Evolutionary conservation across 495 filamentous ascomycete species (phyloP).

Genomic region (Trichoderma virens): DNA sequence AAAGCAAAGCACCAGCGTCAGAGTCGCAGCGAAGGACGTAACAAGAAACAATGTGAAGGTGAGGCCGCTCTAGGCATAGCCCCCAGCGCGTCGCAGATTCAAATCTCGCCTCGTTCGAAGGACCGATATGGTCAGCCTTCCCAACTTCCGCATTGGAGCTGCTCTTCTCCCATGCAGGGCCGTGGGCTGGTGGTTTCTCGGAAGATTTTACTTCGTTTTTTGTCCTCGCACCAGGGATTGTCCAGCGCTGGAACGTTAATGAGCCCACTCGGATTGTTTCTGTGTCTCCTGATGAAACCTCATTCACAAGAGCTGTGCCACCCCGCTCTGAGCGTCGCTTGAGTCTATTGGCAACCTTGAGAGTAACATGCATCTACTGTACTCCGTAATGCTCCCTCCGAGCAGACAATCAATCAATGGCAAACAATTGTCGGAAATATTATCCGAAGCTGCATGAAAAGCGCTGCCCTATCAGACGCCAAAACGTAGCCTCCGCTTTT

Average conservation of each 20-base stretch:
- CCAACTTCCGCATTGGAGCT: background rate
- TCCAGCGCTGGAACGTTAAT: too few relatives aligned
- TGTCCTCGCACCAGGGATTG: background rate
- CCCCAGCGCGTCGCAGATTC: background rate
- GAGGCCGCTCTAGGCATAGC: background rate
- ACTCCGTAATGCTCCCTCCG: background rate
- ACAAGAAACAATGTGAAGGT: background rate
- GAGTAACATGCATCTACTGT: background rate
- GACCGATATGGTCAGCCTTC: background rate
- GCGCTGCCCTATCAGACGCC: background rate
- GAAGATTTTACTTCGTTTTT: background rate
- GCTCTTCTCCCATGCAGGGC: background rate
- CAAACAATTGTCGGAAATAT: background rate
- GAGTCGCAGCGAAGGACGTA: background rate
- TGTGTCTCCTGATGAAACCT: background rate
- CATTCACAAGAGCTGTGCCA: background rate
- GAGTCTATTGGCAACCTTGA: background rate
- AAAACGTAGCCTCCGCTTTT: background rate
- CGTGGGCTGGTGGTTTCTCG: background rate
- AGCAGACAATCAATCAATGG: too few relatives aligned
- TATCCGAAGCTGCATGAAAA: background rate
- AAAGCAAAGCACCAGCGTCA: background rate
- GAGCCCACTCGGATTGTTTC: background rate
- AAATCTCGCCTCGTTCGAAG: constrained; percentile 5
- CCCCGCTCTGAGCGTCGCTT: background rate